phyloP scores from a whole-genome alignment of 2,329 filamentous ascomycete species.

The Penicillium sp. region DNA sequence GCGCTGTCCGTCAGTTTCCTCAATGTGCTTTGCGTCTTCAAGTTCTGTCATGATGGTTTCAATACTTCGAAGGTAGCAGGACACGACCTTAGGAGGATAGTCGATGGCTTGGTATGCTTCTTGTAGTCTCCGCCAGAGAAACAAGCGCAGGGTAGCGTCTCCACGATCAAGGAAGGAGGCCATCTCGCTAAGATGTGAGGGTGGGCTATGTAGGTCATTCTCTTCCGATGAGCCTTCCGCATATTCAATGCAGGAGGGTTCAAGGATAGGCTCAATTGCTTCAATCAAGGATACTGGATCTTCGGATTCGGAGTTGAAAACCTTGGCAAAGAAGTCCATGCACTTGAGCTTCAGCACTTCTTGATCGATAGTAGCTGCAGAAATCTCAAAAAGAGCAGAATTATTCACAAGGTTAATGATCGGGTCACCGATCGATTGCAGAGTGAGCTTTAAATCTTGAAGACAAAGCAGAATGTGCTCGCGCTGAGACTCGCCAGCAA shows the following conservation, averaged over 20 bases:
- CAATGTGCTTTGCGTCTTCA: conserved; percentile 56
- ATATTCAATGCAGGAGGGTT: conserved; percentile 52
- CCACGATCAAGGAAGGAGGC: conserved; percentile 80
- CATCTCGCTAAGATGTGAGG: conserved; percentile 65
- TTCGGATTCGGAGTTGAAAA: conserved; percentile 79
- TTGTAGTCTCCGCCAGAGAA: conserved; percentile 86
- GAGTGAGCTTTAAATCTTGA: conserved; percentile 58
- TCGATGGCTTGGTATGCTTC: conserved; percentile 83
- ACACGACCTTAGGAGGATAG: conserved; percentile 83
- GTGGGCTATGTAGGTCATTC: conserved; percentile 45
- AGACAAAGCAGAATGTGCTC: conserved; percentile 62
- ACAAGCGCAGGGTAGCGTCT: conserved; percentile 76
- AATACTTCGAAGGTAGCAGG: conserved; percentile 80
- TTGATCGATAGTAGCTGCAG: conserved; percentile 75
- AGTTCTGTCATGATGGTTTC: conserved; percentile 75
- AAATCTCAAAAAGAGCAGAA: conserved; percentile 82
- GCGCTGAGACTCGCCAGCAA: conserved; percentile 55
- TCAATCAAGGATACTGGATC: conserved; percentile 86
- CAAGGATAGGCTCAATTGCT: conserved; percentile 85
- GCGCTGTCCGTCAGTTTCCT: conserved; percentile 61
- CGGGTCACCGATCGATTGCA: conserved; percentile 49
- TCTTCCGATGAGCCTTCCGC: conserved; percentile 13
- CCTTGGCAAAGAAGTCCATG: conserved; percentile 89
- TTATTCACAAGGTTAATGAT: conserved; percentile 73
- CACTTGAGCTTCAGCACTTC: conserved; percentile 91